phyloP scores from a whole-genome alignment of 148 eudicot species.

The Rhododendron simsii region DNA sequence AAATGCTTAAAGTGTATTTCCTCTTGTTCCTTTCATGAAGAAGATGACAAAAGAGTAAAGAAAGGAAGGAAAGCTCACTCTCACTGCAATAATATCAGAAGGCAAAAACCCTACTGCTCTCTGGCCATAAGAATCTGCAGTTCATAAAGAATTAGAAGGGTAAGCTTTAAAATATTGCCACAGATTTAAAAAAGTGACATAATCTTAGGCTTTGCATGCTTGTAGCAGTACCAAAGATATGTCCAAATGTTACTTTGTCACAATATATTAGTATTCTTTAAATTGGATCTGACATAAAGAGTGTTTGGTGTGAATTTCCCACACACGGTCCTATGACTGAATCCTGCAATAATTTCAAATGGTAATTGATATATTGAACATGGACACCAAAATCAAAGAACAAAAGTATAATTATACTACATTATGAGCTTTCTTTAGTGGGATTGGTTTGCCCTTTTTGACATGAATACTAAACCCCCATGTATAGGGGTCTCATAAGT shows the following conservation, averaged over 20 bases:
- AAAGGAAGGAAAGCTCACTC: conserved; percentile 15
- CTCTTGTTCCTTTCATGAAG: conserved; percentile 15
- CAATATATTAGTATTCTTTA: background rate
- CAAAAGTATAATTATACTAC: background rate
- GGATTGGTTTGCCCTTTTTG: background rate
- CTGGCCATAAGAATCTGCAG: conserved; percentile 11
- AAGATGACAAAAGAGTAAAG: conserved; percentile 9
- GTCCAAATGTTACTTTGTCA: background rate
- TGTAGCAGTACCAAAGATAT: conserved; percentile 7
- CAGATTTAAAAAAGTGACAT: background rate
- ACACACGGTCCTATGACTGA: background rate
- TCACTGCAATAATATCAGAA: conserved; percentile 9
- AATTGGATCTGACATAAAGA: conserved; percentile 7
- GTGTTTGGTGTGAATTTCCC: background rate
- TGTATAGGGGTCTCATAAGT: background rate
- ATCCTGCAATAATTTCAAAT: background rate
- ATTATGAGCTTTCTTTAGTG: conserved; percentile 6
- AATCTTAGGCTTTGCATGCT: conserved; percentile 15
- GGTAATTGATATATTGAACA: background rate
- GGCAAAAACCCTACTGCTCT: conserved; percentile 9
- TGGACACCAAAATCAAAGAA: background rate
- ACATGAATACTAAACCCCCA: background rate
- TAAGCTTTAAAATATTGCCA: conserved; percentile 1
- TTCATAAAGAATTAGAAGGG: background rate
- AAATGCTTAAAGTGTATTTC: conserved; percentile 11